phyloP scores from a whole-genome alignment of 2,329 filamentous ascomycete genomes.

The Epicoccum sorghinum region DNA sequence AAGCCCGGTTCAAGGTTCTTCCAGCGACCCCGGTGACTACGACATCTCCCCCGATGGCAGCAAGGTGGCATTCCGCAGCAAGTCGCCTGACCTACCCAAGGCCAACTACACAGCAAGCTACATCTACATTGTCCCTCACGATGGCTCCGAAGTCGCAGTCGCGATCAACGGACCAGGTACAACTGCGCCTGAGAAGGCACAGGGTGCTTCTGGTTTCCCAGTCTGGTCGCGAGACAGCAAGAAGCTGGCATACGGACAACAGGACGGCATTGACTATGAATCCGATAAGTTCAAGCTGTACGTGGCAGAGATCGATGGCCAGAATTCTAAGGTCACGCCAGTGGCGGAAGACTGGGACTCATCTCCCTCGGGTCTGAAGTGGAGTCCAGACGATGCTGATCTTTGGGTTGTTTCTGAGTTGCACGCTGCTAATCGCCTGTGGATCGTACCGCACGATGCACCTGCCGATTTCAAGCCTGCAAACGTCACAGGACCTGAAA shows the following conservation, averaged over 20 bases:
- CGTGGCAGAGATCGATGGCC: slow-evolving; percentile 41
- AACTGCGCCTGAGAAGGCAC: slow-evolving; percentile 41
- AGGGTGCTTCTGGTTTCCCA: slow-evolving; percentile 71
- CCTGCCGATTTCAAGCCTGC: slow-evolving; percentile 53
- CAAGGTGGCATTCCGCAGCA: slow-evolving; percentile 71
- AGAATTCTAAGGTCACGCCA: slow-evolving; percentile 31
- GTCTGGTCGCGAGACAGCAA: slow-evolving; percentile 76
- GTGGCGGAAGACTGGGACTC: slow-evolving; percentile 46
- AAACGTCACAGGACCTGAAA: slow-evolving; percentile 54
- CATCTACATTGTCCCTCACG: slow-evolving; percentile 74
- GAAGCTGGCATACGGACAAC: slow-evolving; percentile 78
- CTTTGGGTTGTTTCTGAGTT: slow-evolving; percentile 43
- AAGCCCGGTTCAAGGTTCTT: slow-evolving; percentile 71
- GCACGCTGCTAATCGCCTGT: slow-evolving; percentile 51
- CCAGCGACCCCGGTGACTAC: slow-evolving; percentile 79
- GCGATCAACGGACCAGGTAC: slow-evolving; percentile 42
- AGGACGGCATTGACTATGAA: slow-evolving; percentile 71
- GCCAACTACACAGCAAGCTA: slow-evolving; percentile 83
- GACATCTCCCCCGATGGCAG: slow-evolving; percentile 72
- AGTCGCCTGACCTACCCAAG: slow-evolving; percentile 72
- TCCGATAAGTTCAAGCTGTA: slow-evolving; percentile 70
- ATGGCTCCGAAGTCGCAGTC: slow-evolving; percentile 58
- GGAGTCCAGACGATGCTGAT: slow-evolving; percentile 39
- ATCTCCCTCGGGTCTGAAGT: slow-evolving; percentile 33
- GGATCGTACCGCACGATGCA: slow-evolving; percentile 67